Conservation (phyloP, 768 basidiomycete genomes). For the Suillus ampliporus region DNA sequence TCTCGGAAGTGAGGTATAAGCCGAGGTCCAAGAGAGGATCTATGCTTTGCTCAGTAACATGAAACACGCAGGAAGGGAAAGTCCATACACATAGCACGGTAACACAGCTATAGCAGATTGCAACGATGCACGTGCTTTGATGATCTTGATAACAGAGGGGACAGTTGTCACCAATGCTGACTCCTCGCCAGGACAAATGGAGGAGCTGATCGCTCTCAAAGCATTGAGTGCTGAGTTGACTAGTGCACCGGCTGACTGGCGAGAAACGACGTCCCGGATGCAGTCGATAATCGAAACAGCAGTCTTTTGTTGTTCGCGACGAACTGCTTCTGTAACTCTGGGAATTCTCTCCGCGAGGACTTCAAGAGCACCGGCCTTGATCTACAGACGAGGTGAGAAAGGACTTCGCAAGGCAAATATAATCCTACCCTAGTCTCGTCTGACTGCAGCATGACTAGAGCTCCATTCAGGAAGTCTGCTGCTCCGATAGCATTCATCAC, state of each 20-base stretch:
- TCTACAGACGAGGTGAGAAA: conserved; percentile 42
- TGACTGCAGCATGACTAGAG: conserved; percentile 59
- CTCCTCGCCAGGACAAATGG: conserved; percentile 72
- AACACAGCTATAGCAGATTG: conserved; percentile 58
- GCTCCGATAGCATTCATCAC: conserved; percentile 72
- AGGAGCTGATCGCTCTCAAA: conserved; percentile 61
- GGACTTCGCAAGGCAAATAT: not conserved
- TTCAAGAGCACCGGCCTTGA: conserved; percentile 70
- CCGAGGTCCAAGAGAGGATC: conserved; percentile 81
- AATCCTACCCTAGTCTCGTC: conserved; percentile 55
- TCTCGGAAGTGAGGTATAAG: conserved; percentile 85
- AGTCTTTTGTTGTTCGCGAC: conserved; percentile 53
- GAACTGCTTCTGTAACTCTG: conserved; percentile 58
- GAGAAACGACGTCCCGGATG: conserved; percentile 55
- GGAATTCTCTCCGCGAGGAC: conserved; percentile 72
- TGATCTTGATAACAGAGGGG: conserved; percentile 58
- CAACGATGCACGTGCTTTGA: conserved; percentile 46
- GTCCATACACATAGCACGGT: conserved; percentile 63
- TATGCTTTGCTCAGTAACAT: conserved; percentile 39
- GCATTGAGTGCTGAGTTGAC: conserved; percentile 59
- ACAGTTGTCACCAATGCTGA: conserved; percentile 60
- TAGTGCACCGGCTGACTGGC: conserved; percentile 46
- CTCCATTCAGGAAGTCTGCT: conserved; percentile 65
- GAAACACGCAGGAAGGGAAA: not conserved
- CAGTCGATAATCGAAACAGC: conserved; percentile 58